A percentile compares a stretch with the other conserved stretches of the same genome.
Conservation (phyloP, 2,329 filamentous ascomycete genomes). For the Calonectria pseudoturangicola region DNA sequence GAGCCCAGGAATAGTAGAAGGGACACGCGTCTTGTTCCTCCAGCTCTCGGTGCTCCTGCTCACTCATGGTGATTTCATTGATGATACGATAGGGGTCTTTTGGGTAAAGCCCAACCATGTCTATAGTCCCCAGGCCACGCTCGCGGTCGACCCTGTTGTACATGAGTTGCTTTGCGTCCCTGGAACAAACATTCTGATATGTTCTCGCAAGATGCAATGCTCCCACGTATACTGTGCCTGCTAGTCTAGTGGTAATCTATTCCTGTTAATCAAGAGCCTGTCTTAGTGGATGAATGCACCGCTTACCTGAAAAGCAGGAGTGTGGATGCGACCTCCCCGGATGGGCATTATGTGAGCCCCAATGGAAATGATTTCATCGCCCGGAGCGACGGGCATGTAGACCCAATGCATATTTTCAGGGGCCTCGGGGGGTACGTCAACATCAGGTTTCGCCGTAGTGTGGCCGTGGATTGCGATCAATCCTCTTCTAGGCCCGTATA, state of each 20-base stretch:
- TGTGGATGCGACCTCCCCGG: background rate
- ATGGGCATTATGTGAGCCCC: conserved; percentile 1
- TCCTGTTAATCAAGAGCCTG: background rate
- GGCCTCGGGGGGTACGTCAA: background rate
- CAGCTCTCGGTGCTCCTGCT: background rate
- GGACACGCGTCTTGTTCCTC: too few relatives aligned
- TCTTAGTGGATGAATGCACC: background rate
- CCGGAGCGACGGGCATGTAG: background rate
- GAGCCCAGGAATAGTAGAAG: background rate
- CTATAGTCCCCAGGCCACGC: background rate
- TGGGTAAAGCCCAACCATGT: conserved; percentile 1
- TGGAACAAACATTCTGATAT: background rate
- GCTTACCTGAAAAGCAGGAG: conserved; percentile 12
- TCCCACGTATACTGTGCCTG: conserved; percentile 24
- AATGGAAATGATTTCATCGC: background rate
- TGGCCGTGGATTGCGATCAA: conserved; percentile 18
- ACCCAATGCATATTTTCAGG: conserved; percentile 10
- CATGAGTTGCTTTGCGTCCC: background rate
- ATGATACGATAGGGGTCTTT: background rate
- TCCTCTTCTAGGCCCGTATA: background rate
- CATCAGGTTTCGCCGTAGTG: background rate
- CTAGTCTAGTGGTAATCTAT: conserved; percentile 13
- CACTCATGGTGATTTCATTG: background rate
- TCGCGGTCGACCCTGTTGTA: conserved; percentile 19
- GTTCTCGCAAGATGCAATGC: background rate